Percentiles rank a stretch among this genome's conserved stretches.
These are phyloP conservation scores for Luzula sylvatica DNA, from an alignment of 176 grass and related monocot genomes.

Conservation along the genomic window DNA sequence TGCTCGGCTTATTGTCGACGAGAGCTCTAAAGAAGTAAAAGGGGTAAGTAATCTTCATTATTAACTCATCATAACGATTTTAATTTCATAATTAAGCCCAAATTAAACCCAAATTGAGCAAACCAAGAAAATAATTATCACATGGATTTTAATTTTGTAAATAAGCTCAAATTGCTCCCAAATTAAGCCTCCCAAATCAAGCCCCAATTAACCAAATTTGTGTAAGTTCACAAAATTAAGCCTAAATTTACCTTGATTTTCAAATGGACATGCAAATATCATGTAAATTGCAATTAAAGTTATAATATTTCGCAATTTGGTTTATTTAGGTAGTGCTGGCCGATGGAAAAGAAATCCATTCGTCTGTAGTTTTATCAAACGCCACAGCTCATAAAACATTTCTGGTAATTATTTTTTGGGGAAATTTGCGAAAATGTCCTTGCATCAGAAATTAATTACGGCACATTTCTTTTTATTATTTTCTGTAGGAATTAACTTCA, in stretches of 20 bases:
- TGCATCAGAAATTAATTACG: too few species aligned
- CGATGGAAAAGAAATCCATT: constrained; percentile 81
- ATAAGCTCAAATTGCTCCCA: background rate
- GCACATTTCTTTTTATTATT: too few species aligned
- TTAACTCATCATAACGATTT: constrained; percentile 19
- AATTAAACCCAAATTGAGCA: background rate
- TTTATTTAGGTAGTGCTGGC: constrained; percentile 55
- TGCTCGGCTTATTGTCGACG: constrained; percentile 52
- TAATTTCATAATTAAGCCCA: background rate
- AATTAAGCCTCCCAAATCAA: too few species aligned
- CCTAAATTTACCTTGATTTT: constrained; percentile 1
- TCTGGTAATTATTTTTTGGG: constrained; percentile 72
- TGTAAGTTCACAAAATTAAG: background rate
- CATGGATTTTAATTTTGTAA: constrained; percentile 1
- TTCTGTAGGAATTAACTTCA: constrained; percentile 73
- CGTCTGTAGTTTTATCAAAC: constrained; percentile 83
- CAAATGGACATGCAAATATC: background rate
- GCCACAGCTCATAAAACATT: constrained; percentile 90
- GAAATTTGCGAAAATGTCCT: too few species aligned
- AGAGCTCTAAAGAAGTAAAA: constrained; percentile 38
- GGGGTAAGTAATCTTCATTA: too few species aligned
- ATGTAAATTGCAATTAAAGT: background rate
- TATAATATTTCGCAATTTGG: background rate
- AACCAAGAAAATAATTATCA: too few species aligned
- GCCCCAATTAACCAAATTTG: too few species aligned